Evolutionary conservation across 1,284 basidiomycete genomes (phyloP).

Genomic region (Papiliotrema fonsecae): DNA sequence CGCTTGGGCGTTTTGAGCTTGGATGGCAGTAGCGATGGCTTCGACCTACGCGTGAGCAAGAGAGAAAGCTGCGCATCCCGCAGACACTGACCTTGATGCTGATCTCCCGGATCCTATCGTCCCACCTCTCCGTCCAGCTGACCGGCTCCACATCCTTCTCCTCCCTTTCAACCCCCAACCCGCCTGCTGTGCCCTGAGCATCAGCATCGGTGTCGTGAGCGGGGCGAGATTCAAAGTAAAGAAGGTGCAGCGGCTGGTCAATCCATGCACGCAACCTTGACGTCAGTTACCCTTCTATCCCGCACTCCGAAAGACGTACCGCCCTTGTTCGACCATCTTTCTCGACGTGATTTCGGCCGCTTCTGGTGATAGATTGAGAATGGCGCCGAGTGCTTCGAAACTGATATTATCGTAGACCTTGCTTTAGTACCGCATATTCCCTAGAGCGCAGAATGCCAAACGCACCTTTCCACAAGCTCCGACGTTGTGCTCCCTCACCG

Average conservation of each 20-base stretch:
- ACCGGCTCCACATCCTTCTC: conserved; percentile 74
- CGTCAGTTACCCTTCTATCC: neutral
- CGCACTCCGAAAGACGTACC: conserved; percentile 41
- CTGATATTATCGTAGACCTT: conserved; percentile 88
- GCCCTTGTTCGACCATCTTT: conserved; percentile 88
- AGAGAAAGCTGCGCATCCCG: too few species aligned
- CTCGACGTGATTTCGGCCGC: conserved; percentile 77
- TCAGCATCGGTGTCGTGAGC: conserved; percentile 60
- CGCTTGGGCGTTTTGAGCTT: too few species aligned
- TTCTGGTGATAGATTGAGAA: conserved; percentile 76
- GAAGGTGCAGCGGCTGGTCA: conserved; percentile 87
- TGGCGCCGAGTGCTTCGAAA: conserved; percentile 75
- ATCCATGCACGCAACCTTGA: conserved; percentile 70
- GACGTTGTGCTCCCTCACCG: conserved; percentile 97
- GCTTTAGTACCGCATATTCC: neutral
- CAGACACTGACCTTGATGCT: conserved; percentile 66
- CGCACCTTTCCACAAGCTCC: conserved; percentile 76
- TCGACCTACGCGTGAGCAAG: too few species aligned
- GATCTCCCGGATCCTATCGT: conserved; percentile 76
- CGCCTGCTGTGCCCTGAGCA: conserved; percentile 85
- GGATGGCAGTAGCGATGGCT: too few species aligned
- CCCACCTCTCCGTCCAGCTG: conserved; percentile 85
- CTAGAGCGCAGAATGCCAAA: neutral
- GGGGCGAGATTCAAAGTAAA: conserved; percentile 75
- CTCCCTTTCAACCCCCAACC: conserved; percentile 67